Evolutionary conservation across 257 asterid genomes (phyloP), one percentile per base, ranked within the genome.

Genomic region (Oldenlandia corymbosa): DNA sequence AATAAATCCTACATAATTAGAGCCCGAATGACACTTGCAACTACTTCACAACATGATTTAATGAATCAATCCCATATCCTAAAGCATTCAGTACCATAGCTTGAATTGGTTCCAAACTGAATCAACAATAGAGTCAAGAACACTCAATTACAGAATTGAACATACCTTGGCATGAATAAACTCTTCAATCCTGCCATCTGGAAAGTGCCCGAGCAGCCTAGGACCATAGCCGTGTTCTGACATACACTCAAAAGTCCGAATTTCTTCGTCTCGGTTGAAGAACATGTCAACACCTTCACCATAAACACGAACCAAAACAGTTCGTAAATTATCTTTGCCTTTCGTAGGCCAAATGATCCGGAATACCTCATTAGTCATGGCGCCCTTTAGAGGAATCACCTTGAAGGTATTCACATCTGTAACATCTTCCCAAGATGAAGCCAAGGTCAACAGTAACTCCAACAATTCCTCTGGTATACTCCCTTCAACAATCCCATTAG

Each of bases 131-230:
- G 39, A 9, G 9, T 34, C 9, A 3, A 34, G 9, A 34, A 34
- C 2, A 52, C 11, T 17, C 36, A 27, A 39, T 2, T 39, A 7
- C 5, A 34, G 7, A 34, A 39, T 53, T 73, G 30, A 26, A 66
- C 87, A 64, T 85, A 93, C 99, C 94, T 86, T 87, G 10, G 95
- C 95, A 69, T 85, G 76, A 76, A 93, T 84, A 82, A 90, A 93
- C 81, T 93, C 95, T 73, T 93, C 99, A 50, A 93, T 90, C 64
- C 99, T 74, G 10, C 99, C 99, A 59, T 69, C 76, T 0, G 65
- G n/a, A 69, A 83, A 93, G 34, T 75, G 85, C 30, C 89, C 95
- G 1, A 85, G 83, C 67, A 93, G 87, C 68, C 73, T 75, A 24
- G 99, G 99, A 4, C 99, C 99, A 45, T 81, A 73, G 5, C 97